These are phyloP conservation scores for Caulochytrium protostelioides DNA, from an alignment of 371 early-diverging fungal species.

Conservation along the genomic window DNA sequence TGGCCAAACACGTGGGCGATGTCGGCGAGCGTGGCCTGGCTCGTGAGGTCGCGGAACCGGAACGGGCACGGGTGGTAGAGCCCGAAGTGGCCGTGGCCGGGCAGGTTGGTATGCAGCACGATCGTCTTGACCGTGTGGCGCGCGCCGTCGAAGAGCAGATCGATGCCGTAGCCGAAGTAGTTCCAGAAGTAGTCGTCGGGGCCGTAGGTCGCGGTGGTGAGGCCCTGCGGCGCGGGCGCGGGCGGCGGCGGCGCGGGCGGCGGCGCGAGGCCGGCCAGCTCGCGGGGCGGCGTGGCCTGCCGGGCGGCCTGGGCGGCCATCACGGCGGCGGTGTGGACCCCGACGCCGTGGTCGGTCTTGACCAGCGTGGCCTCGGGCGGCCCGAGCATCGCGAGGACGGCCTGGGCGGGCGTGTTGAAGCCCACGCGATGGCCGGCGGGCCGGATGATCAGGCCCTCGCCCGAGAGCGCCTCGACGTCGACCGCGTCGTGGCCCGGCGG, in stretches of 20 bases:
- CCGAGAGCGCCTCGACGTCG: too few relatives aligned
- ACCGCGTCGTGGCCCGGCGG: too few relatives aligned
- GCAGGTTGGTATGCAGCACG: conserved; percentile 47
- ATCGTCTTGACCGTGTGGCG: conserved; percentile 47
- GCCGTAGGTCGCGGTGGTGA: not conserved
- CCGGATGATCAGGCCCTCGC: not conserved
- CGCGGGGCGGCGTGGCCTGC: conserved; percentile 21
- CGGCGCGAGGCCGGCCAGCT: too few relatives aligned
- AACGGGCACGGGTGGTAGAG: too few relatives aligned
- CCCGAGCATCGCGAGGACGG: conserved; percentile 4
- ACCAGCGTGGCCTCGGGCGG: too few relatives aligned
- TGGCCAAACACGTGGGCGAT: too few relatives aligned
- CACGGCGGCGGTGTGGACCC: conserved; percentile 7
- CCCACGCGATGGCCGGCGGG: conserved; percentile 2
- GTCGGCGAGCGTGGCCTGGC: too few relatives aligned
- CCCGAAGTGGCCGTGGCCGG: conserved; percentile 49
- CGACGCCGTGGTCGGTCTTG: conserved; percentile 1
- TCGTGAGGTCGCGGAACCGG: too few relatives aligned
- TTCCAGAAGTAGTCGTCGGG: conserved; percentile 34
- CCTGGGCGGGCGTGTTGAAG: conserved; percentile 9
- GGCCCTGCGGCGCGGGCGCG: not conserved
- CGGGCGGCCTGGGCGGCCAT: not conserved
- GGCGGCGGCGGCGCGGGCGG: too few relatives aligned
- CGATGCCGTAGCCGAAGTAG: conserved; percentile 49
- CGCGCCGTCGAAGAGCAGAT: conserved; percentile 45